Percentiles rank a stretch among this genome's conserved stretches.
Evolutionary conservation across 305 asterid genomes (phyloP).

Genomic region (Fraxinus platypoda): DNA sequence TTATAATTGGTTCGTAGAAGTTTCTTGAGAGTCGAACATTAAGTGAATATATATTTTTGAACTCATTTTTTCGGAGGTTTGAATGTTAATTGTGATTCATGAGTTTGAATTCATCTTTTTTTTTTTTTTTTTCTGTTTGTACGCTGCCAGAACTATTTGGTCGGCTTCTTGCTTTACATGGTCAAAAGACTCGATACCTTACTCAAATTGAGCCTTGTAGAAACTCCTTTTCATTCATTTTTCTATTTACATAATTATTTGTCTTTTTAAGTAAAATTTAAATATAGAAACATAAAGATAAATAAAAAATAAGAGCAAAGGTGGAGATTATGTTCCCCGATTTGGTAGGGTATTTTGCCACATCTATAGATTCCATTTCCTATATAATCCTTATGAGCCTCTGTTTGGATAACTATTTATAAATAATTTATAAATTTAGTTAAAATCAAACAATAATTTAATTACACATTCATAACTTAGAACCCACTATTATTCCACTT

Average conservation of each 20-base stretch:
- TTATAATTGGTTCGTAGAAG: not conserved
- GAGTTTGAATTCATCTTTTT: not conserved
- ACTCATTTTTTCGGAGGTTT: not conserved
- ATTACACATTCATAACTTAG: no score
- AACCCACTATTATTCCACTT: not conserved
- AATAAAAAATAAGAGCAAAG: not conserved
- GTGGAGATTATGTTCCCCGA: not conserved
- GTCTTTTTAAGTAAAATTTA: slow-evolving; percentile 22
- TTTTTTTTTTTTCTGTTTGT: not conserved
- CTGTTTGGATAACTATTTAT: not conserved
- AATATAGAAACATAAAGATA: not conserved
- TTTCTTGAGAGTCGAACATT: not conserved
- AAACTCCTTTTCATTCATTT: not conserved
- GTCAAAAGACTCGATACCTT: not conserved
- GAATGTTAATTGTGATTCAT: not conserved
- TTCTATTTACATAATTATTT: slow-evolving; percentile 6
- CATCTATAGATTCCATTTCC: not conserved
- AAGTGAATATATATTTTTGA: not conserved
- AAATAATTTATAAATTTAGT: no score
- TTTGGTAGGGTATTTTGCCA: not conserved
- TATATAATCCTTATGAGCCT: no score
- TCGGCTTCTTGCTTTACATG: not conserved
- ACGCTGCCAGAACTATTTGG: not conserved
- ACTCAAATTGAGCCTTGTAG: not conserved
- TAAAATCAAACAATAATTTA: no score